Conservation (phyloP, 1,139 yeast genomes). For the Pneumocystis oryctolagi region DNA sequence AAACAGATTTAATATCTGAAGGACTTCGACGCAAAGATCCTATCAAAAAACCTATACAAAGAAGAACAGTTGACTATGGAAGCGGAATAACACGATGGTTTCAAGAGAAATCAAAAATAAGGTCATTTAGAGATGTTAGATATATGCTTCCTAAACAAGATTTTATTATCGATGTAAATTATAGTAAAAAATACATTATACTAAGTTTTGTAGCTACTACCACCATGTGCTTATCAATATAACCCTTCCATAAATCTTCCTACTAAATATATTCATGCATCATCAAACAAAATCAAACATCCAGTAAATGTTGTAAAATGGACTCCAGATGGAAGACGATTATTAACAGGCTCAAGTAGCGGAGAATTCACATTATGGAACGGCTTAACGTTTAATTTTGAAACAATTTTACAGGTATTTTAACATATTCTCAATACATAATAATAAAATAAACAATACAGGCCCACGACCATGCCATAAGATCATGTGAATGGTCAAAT, state of each 20-base stretch:
- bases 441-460: constrained; percentile 1
- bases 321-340: constrained; percentile 92
- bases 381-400: constrained; percentile 88
- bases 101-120: constrained; percentile 40
- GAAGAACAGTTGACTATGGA: constrained; percentile 83
- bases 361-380: constrained; percentile 98
- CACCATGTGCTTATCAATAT: constrained; percentile 44
- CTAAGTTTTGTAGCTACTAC: constrained; percentile 30
- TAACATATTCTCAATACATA: neutral
- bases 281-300: constrained; percentile 82
- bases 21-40: neutral
- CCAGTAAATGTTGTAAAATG: constrained; percentile 80
- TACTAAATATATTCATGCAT: constrained; percentile 75
- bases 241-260: constrained; percentile 46
- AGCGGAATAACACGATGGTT: constrained; percentile 65
- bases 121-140: constrained; percentile 58
- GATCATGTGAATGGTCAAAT: constrained; percentile 68
- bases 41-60: constrained; percentile 14
- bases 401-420: constrained; percentile 69
- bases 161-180: constrained; percentile 39
- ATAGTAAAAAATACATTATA: constrained; percentile 32
- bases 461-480: constrained; percentile 85
- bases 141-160: constrained; percentile 48
- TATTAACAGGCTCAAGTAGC: constrained; percentile 77
- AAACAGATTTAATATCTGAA: neutral